Evolutionary conservation across 139 green algal species (phyloP).

Genomic region (Tetratostichococcus sp.): DNA sequence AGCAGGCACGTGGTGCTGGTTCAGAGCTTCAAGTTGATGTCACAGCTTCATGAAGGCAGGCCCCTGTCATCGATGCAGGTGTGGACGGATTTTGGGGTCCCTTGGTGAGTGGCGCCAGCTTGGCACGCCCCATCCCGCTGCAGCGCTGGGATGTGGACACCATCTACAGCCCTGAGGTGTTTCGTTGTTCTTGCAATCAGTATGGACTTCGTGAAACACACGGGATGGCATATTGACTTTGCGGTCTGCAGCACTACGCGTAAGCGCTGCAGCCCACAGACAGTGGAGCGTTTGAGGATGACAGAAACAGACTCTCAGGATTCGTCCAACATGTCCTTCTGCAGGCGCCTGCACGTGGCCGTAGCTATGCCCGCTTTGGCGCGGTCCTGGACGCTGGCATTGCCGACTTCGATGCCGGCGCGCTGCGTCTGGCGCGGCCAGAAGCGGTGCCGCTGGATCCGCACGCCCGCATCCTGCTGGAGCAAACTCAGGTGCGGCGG

Average conservation of each 20-base stretch:
- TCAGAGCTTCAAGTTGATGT: no score
- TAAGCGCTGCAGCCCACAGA: no score
- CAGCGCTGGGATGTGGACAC: slow-evolving; percentile 60
- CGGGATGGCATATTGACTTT: no score
- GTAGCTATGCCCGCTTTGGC: slow-evolving; percentile 32
- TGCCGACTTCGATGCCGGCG: slow-evolving; percentile 51
- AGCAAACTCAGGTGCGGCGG: slow-evolving; percentile 35
- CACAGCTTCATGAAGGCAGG: no score
- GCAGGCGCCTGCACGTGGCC: background rate
- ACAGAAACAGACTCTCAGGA: no score
- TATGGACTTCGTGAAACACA: no score
- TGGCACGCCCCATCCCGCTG: slow-evolving; percentile 42
- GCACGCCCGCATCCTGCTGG: slow-evolving; percentile 63
- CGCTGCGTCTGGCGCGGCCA: slow-evolving; percentile 39
- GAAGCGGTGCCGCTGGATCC: slow-evolving; percentile 70
- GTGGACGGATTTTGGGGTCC: slow-evolving; percentile 19
- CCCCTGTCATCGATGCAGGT: background rate
- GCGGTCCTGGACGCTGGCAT: slow-evolving; percentile 19
- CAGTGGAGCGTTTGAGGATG: no score
- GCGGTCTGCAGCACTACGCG: no score
- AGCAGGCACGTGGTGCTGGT: no score
- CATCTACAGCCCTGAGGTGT: slow-evolving; percentile 16
- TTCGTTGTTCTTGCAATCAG: background rate
- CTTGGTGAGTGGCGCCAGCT: slow-evolving; percentile 13
- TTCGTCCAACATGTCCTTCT: no score